Percentiles rank a stretch among this genome's conserved stretches.
These are phyloP conservation scores for Pistacia atlantica DNA, from an alignment of 345 rosid species.

Conservation along the genomic window DNA sequence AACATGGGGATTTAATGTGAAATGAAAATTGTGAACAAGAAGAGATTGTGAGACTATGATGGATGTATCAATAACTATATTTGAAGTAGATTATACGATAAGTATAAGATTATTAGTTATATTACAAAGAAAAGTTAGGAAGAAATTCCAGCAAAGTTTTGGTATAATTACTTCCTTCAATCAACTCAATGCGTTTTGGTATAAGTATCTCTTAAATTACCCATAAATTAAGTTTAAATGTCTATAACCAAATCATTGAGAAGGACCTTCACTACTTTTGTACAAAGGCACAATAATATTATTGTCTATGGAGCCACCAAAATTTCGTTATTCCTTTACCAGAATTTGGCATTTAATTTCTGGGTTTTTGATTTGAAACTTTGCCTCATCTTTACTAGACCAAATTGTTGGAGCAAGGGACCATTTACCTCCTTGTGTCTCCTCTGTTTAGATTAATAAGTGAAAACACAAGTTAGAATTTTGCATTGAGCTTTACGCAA, in stretches of 20 bases:
- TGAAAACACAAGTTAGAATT: not conserved
- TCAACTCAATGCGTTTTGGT: not conserved
- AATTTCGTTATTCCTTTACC: too few species aligned
- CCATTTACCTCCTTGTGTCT: constrained; percentile 29
- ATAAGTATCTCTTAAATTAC: too few species aligned
- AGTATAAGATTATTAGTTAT: constrained; percentile 13
- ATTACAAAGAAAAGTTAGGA: constrained; percentile 1
- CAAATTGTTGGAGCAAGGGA: constrained; percentile 25
- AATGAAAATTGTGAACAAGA: not conserved
- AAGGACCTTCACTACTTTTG: not conserved
- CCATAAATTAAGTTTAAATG: too few species aligned
- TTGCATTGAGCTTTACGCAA: constrained; percentile 46
- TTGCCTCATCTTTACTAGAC: constrained; percentile 28
- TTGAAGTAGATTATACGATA: constrained; percentile 26
- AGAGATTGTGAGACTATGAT: not conserved
- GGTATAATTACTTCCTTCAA: constrained; percentile 14
- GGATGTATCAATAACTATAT: not conserved
- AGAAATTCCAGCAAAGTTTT: constrained; percentile 10
- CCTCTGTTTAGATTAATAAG: constrained; percentile 1
- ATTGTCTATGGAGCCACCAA: too few species aligned
- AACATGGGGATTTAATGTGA: too few species aligned
- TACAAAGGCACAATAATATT: too few species aligned
- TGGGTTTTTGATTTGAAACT: constrained; percentile 11
- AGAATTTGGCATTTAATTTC: too few species aligned
- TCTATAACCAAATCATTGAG: not conserved